These are phyloP conservation scores for Rhodomyrtus tomentosa DNA, from an alignment of 345 rosid genomes.

Conservation along the genomic window DNA sequence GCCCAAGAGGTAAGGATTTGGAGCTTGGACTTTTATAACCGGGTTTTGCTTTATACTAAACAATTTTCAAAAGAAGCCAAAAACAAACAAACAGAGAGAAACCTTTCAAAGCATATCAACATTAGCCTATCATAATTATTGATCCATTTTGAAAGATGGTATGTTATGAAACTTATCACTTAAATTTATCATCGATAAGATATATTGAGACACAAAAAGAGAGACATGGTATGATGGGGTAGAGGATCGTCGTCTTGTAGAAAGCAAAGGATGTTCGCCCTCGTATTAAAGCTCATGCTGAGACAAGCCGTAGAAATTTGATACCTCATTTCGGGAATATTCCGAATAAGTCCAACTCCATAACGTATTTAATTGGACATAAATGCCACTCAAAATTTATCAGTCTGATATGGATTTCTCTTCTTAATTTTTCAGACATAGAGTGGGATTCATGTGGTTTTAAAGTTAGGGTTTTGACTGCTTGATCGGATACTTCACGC, in stretches of 20 bases:
- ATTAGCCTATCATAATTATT: neutral
- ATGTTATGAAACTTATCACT: neutral
- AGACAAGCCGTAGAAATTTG: neutral
- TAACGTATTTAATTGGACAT: neutral
- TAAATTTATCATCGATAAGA: neutral
- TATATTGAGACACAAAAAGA: neutral
- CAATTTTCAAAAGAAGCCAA: neutral
- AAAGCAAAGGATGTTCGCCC: too few species aligned
- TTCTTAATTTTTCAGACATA: too few species aligned
- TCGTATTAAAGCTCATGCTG: too few species aligned
- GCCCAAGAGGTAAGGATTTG: neutral
- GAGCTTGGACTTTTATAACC: neutral
- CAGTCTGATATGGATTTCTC: too few species aligned
- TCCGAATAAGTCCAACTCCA: neutral
- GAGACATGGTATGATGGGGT: neutral
- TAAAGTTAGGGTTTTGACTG: too few species aligned
- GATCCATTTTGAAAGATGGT: neutral
- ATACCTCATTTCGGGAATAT: neutral
- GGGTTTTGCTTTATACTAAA: neutral
- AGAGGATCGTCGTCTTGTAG: neutral
- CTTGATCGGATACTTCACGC: neutral
- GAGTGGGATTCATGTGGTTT: too few species aligned
- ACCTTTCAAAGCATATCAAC: neutral
- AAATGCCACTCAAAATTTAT: neutral
- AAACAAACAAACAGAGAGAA: neutral